These are phyloP conservation scores for Penicillium capsulatum DNA, from an alignment of 2,329 filamentous ascomycete species.

Conservation along the genomic window DNA sequence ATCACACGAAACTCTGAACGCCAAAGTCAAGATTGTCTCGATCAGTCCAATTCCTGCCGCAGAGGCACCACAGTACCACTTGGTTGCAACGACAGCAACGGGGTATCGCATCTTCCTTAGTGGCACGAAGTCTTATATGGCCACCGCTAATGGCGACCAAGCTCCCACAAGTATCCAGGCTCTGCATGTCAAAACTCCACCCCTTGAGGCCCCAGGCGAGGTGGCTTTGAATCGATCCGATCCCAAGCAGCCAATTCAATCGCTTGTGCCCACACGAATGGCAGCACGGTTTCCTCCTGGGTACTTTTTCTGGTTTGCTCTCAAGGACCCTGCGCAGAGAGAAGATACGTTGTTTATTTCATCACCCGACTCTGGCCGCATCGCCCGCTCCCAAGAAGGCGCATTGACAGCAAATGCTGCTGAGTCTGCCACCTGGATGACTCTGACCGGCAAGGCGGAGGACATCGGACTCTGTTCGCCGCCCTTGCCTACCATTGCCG, in stretches of 20 bases:
- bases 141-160: conserved; percentile 56
- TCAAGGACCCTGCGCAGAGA: conserved; percentile 55
- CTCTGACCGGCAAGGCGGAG: conserved; percentile 68
- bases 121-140: conserved; percentile 68
- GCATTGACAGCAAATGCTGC: conserved; percentile 59
- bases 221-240: conserved; percentile 25
- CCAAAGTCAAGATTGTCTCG: conserved; percentile 69
- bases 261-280: conserved; percentile 40
- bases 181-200: conserved; percentile 94
- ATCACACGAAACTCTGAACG: conserved; percentile 66
- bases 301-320: conserved; percentile 82
- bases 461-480: conserved; percentile 73
- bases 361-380: conserved; percentile 81
- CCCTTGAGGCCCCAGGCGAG: conserved; percentile 41
- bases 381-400: conserved; percentile 56
- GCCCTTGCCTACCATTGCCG: conserved; percentile 61
- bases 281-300: conserved; percentile 69
- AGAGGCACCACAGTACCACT: conserved; percentile 76
- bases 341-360: conserved; percentile 74
- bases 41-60: conserved; percentile 81
- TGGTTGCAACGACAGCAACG: conserved; percentile 85
- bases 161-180: conserved; percentile 94
- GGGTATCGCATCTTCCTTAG: conserved; percentile 91
- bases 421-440: conserved; percentile 77
- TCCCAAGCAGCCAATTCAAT: conserved; percentile 47